A percentile compares a stretch with the other conserved stretches of the same genome.
These are phyloP conservation scores for Gracilariopsis chorda DNA, from an alignment of 23 red algal species.

Conservation along the genomic window DNA sequence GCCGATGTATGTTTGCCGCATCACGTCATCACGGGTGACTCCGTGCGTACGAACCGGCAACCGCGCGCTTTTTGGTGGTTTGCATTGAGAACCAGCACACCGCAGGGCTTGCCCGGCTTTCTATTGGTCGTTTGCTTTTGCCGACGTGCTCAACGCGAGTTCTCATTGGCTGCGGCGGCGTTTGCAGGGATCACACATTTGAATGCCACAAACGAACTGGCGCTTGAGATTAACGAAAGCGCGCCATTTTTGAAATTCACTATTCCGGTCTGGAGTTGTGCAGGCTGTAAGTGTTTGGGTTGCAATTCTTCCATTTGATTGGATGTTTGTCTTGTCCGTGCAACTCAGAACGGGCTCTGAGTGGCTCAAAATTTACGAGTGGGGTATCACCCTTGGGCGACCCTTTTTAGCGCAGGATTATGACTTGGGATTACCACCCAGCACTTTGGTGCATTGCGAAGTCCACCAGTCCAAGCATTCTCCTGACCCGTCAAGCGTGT, in stretches of 20 bases:
- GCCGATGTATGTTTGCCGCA: too few species aligned
- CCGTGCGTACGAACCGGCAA: too few species aligned
- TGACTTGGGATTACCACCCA: background rate
- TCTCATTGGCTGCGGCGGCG: too few species aligned
- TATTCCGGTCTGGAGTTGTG: background rate
- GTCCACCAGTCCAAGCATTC: too few species aligned
- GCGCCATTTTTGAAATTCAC: slow-evolving; percentile 1
- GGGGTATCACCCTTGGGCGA: slow-evolving; percentile 19
- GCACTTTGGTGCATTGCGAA: too few species aligned
- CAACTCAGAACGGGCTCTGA: background rate
- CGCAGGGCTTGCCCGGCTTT: too few species aligned
- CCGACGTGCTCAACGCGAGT: too few species aligned
- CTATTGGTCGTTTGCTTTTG: too few species aligned
- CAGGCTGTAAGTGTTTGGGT: background rate
- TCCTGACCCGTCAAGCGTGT: background rate
- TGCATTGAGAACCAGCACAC: too few species aligned
- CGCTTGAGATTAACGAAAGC: background rate
- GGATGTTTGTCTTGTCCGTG: background rate
- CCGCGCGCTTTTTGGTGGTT: slow-evolving; percentile 14
- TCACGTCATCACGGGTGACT: too few species aligned
- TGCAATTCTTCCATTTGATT: background rate
- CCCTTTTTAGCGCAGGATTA: background rate
- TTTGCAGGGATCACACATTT: too few species aligned
- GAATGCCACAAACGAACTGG: too few species aligned
- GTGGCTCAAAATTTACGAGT: background rate